Evolutionary conservation across 371 early-diverging fungal genomes (phyloP), one percentile per base, ranked within the genome.

Genomic region (Mucor racemosus): DNA sequence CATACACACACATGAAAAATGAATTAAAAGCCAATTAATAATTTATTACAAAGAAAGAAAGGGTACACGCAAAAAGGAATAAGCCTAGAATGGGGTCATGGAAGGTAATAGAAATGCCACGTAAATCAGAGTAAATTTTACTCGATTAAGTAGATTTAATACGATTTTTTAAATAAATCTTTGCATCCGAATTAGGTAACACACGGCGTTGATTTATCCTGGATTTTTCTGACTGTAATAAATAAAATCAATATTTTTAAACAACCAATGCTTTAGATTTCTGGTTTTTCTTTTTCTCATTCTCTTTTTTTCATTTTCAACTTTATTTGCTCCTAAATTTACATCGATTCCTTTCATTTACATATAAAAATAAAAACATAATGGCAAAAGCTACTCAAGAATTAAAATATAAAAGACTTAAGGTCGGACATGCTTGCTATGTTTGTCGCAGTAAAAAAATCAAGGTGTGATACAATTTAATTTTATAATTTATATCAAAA

Each of bases 371-470:
- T 6, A 44, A 14, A n/a, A 14, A 5, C 9, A 34, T 8, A n/a
- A 70, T 72, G 72, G 68, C 55, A 34, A 72, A 68, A 66, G 50
- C 57, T 31, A 71, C 58, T 5, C 68, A 67, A 67, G 72, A 72
- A 58, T 54, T 72, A 11, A 74, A 68, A 65, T 71, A 74, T 31
- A 65, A 71, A 44, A 40, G 75, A 26, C 75, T 75, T 26, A 75
- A 75, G 48, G 75, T 75, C 8, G 72, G 72, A 9, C 72, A 72
- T 58, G 75, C 75, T 19, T 75, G 75, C 26, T 72, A 62, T 57
- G 58, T 72, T 6, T 75, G 72, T 61, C 63, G 75, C 36, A 72
- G 66, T 54, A 75, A 75, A 48, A 75, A 75, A 53, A 75, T 75
- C 34, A 75, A 75, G 64, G 75, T 75, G 57, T 57, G 54, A 56